Evolutionary conservation across 2,329 filamentous ascomycete genomes (phyloP).

Genomic region (Claviceps sp.): DNA sequence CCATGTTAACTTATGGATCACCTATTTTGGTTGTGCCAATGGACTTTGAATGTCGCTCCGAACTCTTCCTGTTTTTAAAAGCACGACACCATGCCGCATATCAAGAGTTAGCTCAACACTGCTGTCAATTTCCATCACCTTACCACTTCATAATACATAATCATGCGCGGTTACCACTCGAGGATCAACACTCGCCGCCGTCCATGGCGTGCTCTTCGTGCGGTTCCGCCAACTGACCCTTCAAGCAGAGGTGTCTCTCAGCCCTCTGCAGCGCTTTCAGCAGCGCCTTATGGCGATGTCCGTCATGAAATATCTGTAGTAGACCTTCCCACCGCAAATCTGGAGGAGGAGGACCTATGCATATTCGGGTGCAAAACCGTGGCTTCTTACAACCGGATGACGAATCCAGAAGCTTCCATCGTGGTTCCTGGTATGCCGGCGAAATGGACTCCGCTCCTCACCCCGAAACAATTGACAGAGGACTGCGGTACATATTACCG

Average conservation of each 20-base stretch:
- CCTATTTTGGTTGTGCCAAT: too few relatives aligned
- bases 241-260: not conserved
- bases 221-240: too few relatives aligned
- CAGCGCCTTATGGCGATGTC: not conserved
- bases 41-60: not conserved
- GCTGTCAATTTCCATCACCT: not conserved
- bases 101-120: not conserved
- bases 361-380: not conserved
- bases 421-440: slow-evolving; percentile 23
- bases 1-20: not conserved
- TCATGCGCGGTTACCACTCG: not conserved
- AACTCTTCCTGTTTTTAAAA: too few relatives aligned
- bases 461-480: slow-evolving; percentile 20
- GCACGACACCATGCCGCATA: too few relatives aligned
- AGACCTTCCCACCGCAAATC: not conserved
- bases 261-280: not conserved
- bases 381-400: not conserved
- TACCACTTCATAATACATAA: not conserved
- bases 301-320: not conserved
- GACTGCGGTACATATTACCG: slow-evolving; percentile 38
- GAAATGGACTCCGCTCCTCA: slow-evolving; percentile 30
- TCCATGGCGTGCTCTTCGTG: not conserved
- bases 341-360: not conserved
- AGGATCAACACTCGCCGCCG: not conserved
- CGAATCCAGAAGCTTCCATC: not conserved